Evolutionary conservation across 345 rosid genomes (phyloP).

Genomic region (Conringia planisiliqua): DNA sequence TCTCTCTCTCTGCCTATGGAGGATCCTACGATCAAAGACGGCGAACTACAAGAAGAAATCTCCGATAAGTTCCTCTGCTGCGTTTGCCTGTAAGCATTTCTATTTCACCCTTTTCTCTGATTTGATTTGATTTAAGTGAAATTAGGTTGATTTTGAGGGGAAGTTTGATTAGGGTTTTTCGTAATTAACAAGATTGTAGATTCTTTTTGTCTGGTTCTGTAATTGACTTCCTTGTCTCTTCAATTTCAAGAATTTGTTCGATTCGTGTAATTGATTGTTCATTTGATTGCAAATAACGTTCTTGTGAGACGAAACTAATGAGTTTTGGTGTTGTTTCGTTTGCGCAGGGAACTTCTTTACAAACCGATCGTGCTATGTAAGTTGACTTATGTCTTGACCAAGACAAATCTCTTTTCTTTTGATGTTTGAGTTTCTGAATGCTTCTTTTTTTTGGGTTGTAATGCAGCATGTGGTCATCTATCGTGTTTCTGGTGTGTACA

Average conservation of each 20-base stretch:
- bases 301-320: background rate
- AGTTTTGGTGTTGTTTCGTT: background rate
- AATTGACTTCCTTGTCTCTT: background rate
- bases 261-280: too few species aligned
- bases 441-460: background rate
- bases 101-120: background rate
- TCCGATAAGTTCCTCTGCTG: slow-evolving; percentile 53
- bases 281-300: background rate
- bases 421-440: background rate
- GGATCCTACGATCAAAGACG: background rate
- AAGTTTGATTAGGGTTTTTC: background rate
- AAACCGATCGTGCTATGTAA: slow-evolving; percentile 81
- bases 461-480: slow-evolving; percentile 82
- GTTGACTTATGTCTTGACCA: slow-evolving; percentile 19
- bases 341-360: slow-evolving; percentile 81
- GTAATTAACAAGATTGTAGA: too few species aligned
- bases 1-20: slow-evolving; percentile 8
- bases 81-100: slow-evolving; percentile 57
- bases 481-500: slow-evolving; percentile 96
- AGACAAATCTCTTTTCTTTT: background rate
- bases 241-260: background rate
- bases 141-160: background rate
- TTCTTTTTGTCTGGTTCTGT: background rate
- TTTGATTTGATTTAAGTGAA: too few species aligned
- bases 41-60: slow-evolving; percentile 40